A percentile compares a stretch with the other conserved stretches of the same genome.
Conservation (phyloP, 176 grass and related monocot species). For the Triticum dicoccoides region DNA sequence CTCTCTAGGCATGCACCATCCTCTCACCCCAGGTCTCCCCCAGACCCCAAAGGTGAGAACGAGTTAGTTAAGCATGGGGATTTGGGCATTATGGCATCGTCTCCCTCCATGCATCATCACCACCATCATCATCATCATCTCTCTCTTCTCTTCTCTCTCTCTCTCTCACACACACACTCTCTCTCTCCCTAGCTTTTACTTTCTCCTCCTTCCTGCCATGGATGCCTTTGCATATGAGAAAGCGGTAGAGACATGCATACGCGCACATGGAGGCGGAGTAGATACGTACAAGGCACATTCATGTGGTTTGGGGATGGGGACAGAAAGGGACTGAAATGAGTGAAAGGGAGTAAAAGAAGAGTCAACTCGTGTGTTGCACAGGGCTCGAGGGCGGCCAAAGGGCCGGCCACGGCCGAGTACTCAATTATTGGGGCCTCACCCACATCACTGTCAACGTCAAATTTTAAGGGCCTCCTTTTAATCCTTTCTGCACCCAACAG, state of each 20-base stretch:
- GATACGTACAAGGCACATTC: slow-evolving; percentile 41
- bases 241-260: slow-evolving; percentile 9
- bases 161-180: neutral
- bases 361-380: slow-evolving; percentile 91
- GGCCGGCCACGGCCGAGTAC: slow-evolving; percentile 29
- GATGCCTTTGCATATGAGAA: neutral
- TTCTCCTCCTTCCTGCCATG: slow-evolving; percentile 15
- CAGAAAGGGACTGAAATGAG: slow-evolving; percentile 86
- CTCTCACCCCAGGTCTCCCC: slow-evolving; percentile 38
- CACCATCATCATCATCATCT: neutral
- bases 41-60: slow-evolving; percentile 47
- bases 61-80: slow-evolving; percentile 90
- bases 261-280: neutral
- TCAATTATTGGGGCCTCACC: slow-evolving; percentile 70
- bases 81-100: slow-evolving; percentile 56
- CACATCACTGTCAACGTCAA: slow-evolving; percentile 60
- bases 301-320: slow-evolving; percentile 61
- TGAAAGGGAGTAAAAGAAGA: slow-evolving; percentile 79
- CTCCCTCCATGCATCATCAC: neutral
- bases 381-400: slow-evolving; percentile 78
- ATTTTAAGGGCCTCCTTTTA: slow-evolving; percentile 37
- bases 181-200: neutral
- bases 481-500: slow-evolving; percentile 31
- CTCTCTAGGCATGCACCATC: slow-evolving; percentile 44
- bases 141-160: neutral